Conservation (phyloP, 148 eudicot genomes). For the Fagopyrum homotropicum region DNA sequence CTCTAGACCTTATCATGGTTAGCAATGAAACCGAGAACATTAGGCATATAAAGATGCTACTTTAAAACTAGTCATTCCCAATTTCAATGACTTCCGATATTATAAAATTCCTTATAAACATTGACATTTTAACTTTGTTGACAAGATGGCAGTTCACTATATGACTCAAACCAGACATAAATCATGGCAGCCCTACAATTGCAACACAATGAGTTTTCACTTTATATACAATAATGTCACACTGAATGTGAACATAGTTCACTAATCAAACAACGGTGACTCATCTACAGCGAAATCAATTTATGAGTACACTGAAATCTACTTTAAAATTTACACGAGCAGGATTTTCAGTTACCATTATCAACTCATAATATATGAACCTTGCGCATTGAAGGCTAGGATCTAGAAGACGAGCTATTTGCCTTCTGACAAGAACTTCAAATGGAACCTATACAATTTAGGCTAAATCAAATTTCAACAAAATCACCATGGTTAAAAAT, state of each 20-base stretch:
- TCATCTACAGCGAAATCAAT: slow-evolving; percentile 40
- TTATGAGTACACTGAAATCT: not conserved
- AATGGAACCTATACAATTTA: slow-evolving; percentile 20
- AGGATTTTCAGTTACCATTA: slow-evolving; percentile 30
- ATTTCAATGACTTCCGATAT: no score
- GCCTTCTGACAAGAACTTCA: slow-evolving; percentile 40
- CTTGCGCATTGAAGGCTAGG: slow-evolving; percentile 81
- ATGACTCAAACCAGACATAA: slow-evolving; percentile 1
- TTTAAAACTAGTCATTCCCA: no score
- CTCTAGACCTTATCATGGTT: not conserved
- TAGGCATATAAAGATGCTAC: not conserved
- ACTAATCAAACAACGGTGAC: slow-evolving; percentile 61
- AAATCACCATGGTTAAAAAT: not conserved
- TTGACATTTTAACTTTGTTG: no score
- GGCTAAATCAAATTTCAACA: not conserved
- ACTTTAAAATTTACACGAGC: not conserved
- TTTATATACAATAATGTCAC: not conserved
- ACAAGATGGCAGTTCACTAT: not conserved
- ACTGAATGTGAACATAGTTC: slow-evolving; percentile 22
- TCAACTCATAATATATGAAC: slow-evolving; percentile 64
- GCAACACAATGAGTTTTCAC: not conserved
- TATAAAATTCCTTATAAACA: no score
- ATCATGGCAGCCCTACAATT: not conserved
- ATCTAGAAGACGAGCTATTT: slow-evolving; percentile 62
- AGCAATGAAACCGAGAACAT: not conserved